These are phyloP conservation scores for Exophiala bonariae DNA, from an alignment of 2,329 filamentous ascomycete genomes.

Conservation along the genomic window DNA sequence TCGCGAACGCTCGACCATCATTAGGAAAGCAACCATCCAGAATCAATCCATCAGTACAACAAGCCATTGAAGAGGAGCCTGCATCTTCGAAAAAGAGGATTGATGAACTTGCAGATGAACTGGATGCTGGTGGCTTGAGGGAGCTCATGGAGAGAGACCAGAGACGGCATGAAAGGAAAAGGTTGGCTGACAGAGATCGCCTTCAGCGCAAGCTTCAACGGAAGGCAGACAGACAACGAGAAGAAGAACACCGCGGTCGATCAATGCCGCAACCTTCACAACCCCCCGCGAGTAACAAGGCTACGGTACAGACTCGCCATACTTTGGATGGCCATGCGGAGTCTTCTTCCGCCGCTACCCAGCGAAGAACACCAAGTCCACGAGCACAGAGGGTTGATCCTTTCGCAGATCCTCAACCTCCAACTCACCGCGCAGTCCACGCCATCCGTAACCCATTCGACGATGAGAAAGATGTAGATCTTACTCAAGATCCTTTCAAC, in stretches of 20 bases:
- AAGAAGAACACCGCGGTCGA: conserved; percentile 50
- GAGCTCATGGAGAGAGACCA: conserved; percentile 89
- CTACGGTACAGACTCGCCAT: conserved; percentile 5
- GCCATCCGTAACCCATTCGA: conserved; percentile 28
- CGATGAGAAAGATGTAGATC: conserved; percentile 28
- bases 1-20: conserved; percentile 62
- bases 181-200: conserved; percentile 66
- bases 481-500: conserved; percentile 21
- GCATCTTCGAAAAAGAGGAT: conserved; percentile 63
- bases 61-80: conserved; percentile 59
- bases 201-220: conserved; percentile 49
- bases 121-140: conserved; percentile 80
- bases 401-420: conserved; percentile 19
- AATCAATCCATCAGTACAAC: conserved; percentile 29
- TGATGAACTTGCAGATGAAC: conserved; percentile 73
- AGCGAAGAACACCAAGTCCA: conserved; percentile 4
- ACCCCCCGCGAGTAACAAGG: background rate
- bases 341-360: conserved; percentile 8
- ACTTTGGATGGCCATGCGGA: conserved; percentile 12
- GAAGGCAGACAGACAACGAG: conserved; percentile 56
- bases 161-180: conserved; percentile 74
- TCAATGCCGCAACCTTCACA: background rate
- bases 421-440: conserved; percentile 3
- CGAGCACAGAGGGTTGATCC: conserved; percentile 5
- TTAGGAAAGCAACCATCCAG: conserved; percentile 37